Percentiles rank a stretch among this genome's conserved stretches.
Evolutionary conservation across 1,139 yeast species (phyloP).

Genomic region (Maudiozyma humilis): DNA sequence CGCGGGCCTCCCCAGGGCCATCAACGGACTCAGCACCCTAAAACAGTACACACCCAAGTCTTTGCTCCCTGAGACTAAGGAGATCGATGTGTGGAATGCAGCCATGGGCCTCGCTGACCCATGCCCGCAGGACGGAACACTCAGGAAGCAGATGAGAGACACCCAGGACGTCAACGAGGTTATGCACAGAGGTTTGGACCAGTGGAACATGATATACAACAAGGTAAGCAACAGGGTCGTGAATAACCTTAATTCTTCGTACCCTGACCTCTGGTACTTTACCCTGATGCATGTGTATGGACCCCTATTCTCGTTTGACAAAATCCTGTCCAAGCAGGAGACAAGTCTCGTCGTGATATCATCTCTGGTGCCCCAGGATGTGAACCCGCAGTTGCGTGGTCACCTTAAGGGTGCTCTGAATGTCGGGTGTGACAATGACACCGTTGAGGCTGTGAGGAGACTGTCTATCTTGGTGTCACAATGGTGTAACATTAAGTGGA

Average conservation of each 20-base stretch:
- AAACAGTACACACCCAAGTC: slow-evolving; percentile 56
- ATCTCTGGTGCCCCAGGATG: slow-evolving; percentile 83
- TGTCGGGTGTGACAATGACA: slow-evolving; percentile 63
- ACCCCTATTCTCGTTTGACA: slow-evolving; percentile 63
- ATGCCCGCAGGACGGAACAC: slow-evolving; percentile 9
- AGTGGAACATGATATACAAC: slow-evolving; percentile 70
- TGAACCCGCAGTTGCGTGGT: slow-evolving; percentile 88
- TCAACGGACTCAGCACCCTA: slow-evolving; percentile 64
- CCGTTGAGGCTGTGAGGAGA: slow-evolving; percentile 50
- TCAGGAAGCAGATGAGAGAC: slow-evolving; percentile 8
- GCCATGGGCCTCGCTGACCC: slow-evolving; percentile 14
- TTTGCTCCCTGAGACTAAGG: slow-evolving; percentile 28
- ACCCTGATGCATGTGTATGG: slow-evolving; percentile 70
- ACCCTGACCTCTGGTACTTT: slow-evolving; percentile 77
- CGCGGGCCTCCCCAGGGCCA: slow-evolving; percentile 76
- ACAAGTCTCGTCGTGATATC: slow-evolving; percentile 74
- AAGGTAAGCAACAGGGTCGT: slow-evolving; percentile 63
- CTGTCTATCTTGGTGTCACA: slow-evolving; percentile 59
- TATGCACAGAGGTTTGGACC: slow-evolving; percentile 41
- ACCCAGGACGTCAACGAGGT: slow-evolving; percentile 10
- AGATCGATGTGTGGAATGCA: slow-evolving; percentile 22
- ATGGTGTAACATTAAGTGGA: slow-evolving; percentile 72
- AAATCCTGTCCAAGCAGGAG: slow-evolving; percentile 55
- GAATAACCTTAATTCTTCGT: slow-evolving; percentile 61
- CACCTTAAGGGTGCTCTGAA: slow-evolving; percentile 80